These are phyloP conservation scores for Rhodamnia argentea DNA, from an alignment of 345 rosid genomes.

Conservation along the genomic window DNA sequence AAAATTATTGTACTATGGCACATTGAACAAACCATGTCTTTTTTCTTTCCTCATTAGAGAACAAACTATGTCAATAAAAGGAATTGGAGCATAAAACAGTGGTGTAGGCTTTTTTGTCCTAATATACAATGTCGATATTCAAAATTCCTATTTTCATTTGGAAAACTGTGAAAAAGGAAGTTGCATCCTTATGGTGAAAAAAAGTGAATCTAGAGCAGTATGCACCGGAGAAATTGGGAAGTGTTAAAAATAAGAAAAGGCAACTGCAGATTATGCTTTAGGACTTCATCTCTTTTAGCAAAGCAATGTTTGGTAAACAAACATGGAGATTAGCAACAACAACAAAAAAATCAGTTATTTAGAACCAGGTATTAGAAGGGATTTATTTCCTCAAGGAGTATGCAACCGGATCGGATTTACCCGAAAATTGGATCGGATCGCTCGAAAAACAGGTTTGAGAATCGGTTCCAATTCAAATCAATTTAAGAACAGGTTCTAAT, in stretches of 20 bases:
- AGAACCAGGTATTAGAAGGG: neutral
- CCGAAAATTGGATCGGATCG: too few relatives aligned
- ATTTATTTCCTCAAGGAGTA: too few relatives aligned
- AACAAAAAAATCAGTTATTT: neutral
- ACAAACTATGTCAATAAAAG: too few relatives aligned
- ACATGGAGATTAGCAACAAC: neutral
- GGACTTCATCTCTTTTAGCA: neutral
- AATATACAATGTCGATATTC: neutral
- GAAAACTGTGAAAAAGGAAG: neutral
- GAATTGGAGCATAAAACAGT: neutral
- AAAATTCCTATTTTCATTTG: neutral
- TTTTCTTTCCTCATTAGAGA: too few relatives aligned
- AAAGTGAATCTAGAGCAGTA: neutral
- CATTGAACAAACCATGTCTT: neutral
- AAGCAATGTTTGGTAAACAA: neutral
- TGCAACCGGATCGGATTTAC: too few relatives aligned
- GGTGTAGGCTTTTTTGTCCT: neutral
- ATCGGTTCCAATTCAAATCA: too few relatives aligned
- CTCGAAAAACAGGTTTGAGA: too few relatives aligned
- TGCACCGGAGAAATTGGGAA: neutral
- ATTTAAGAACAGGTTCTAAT: too few relatives aligned
- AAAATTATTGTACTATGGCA: neutral
- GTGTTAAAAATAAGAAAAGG: neutral
- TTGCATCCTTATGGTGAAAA: neutral
- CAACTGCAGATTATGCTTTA: neutral